phyloP scores from a whole-genome alignment of 192 early-diverging fungal genomes.

The Backusella circina region DNA sequence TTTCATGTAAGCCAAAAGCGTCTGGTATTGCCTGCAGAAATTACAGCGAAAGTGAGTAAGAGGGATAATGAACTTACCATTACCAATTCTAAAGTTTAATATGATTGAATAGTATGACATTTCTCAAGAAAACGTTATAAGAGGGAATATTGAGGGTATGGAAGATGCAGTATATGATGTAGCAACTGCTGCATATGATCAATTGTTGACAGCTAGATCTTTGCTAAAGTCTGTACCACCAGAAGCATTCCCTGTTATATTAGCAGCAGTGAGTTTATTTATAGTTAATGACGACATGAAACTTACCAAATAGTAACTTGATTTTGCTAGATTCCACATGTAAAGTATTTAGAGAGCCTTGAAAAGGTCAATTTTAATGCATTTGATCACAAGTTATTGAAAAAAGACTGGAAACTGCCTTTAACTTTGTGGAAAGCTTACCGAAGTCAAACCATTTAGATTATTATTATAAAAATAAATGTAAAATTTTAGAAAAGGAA shows the following conservation, averaged over 20 bases:
- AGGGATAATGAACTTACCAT: not conserved
- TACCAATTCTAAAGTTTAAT: not conserved
- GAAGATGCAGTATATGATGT: slow-evolving; percentile 84
- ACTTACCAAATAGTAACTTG: not conserved
- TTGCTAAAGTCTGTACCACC: slow-evolving; percentile 55
- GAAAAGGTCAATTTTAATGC: slow-evolving; percentile 81
- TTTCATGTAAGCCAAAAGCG: slow-evolving; percentile 63
- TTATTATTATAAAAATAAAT: not conserved
- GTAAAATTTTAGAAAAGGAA: not conserved
- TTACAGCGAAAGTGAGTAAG: slow-evolving; percentile 67
- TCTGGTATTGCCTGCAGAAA: slow-evolving; percentile 71
- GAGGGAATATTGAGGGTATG: slow-evolving; percentile 54
- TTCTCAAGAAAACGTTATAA: slow-evolving; percentile 72
- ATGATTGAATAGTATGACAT: slow-evolving; percentile 58
- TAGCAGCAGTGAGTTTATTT: slow-evolving; percentile 53
- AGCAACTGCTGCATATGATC: slow-evolving; percentile 80
- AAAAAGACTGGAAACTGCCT: slow-evolving; percentile 62
- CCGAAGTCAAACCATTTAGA: slow-evolving; percentile 35
- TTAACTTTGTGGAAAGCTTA: slow-evolving; percentile 57
- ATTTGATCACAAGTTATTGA: slow-evolving; percentile 67
- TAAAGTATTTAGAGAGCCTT: slow-evolving; percentile 71
- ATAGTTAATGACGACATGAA: not conserved
- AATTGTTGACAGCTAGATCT: slow-evolving; percentile 64
- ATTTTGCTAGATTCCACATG: slow-evolving; percentile 52
- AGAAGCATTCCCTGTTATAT: slow-evolving; percentile 66